Base-by-base conservation (phyloP, 2,329 filamentous ascomycete species). In the Colletotrichum melonis region DNA sequence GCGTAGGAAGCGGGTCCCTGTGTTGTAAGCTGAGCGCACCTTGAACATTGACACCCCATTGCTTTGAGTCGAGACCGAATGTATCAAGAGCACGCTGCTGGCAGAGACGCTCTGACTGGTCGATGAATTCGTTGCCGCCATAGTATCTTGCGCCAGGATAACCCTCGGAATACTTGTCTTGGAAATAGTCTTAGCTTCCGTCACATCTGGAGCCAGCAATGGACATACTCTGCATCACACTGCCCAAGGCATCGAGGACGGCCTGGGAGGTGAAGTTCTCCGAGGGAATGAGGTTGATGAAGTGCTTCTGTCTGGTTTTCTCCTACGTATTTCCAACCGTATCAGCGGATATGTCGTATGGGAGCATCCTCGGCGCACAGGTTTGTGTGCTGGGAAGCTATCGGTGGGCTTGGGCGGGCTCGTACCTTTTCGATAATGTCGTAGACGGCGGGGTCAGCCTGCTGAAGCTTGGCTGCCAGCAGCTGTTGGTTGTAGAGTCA, bases 11-110 rank as follows among this genome's bases (percentile, higher is more conserved):
- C 42, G 22, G 38, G 19, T 4, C 7, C 19, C 19, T 54, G 8
- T 19, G 3, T 9, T n/a, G 28, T 8, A 57, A 42, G 49, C 2
- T 28, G 26, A 62, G 55, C 42, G 24, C 30, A 70, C 66, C 60
- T 46, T 98, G 96, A 28, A 98, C 96, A 79, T 98, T 98, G 80
- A 98, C 96, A 74, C 97, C 96, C 96, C 96, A 98, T 85, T 97
- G 92, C 82, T 94, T 92, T 28, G 93, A 86, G 78, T 95, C 92
- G 67, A 98, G 86, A 35, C 93, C 91, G 83, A 97, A 98, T 0
- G 96, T 92, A 84, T 97, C 91, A 14, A 98, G 87, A 22, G 97
- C 97, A 79, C 96, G 92, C 81, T 94, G 89, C 86, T 98, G 97
- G 84, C 96, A 98, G 60, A 98, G 87, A 59, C 93, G 88, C 86